Conservation (phyloP, 176 grass and related monocot species). For the Secale cereale region DNA sequence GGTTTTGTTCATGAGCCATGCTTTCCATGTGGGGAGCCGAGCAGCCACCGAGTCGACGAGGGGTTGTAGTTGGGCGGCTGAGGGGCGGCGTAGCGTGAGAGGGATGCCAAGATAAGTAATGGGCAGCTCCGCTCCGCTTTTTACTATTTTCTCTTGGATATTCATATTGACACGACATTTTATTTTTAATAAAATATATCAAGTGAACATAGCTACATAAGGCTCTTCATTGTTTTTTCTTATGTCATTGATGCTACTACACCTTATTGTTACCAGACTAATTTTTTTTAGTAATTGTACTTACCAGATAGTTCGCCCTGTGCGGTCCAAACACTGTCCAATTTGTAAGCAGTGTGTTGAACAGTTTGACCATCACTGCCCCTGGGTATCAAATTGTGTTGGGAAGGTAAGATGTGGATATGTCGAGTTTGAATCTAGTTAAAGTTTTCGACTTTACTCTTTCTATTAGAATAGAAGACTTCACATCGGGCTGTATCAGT, state of each 20-base stretch:
- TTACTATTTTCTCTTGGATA: background rate
- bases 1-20: no score
- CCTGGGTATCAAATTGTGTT: conserved; percentile 98
- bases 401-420: conserved; percentile 63
- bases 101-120: no score
- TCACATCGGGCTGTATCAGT: no score
- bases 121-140: no score
- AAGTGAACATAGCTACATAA: conserved; percentile 6
- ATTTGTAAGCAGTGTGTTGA: conserved; percentile 89
- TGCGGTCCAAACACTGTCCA: conserved; percentile 96
- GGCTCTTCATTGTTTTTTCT: conserved; percentile 9
- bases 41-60: no score
- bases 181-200: background rate
- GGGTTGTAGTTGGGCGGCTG: no score
- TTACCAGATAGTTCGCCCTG: conserved; percentile 89
- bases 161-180: conserved; percentile 3
- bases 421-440: conserved; percentile 1
- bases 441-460: background rate
- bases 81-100: no score
- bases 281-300: conserved; percentile 22
- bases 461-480: background rate
- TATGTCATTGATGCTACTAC: background rate
- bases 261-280: conserved; percentile 16
- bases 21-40: no score
- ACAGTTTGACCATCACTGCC: conserved; percentile 96